Conservation (phyloP, 2,329 filamentous ascomycete species). For the Alternaria brassicae region DNA sequence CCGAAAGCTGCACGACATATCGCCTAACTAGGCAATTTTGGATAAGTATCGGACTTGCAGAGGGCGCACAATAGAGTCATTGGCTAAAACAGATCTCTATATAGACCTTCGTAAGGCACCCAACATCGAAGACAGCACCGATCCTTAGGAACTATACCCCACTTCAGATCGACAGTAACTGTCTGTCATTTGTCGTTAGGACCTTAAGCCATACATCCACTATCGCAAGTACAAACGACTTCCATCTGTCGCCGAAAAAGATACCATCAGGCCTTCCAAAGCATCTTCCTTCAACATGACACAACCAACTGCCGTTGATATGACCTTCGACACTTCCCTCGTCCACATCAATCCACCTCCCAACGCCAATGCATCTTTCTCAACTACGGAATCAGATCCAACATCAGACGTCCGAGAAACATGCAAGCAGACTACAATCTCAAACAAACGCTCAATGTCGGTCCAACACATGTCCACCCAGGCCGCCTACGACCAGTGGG, state of each 20-base stretch:
- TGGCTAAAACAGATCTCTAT: slow-evolving; percentile 26
- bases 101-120: slow-evolving; percentile 22
- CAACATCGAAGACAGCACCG: slow-evolving; percentile 1
- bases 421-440: slow-evolving; percentile 15
- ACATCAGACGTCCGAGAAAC: slow-evolving; percentile 30
- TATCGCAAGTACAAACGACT: neutral
- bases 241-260: neutral
- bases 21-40: slow-evolving; percentile 29
- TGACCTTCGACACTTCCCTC: slow-evolving; percentile 51
- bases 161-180: neutral
- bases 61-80: slow-evolving; percentile 24
- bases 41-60: slow-evolving; percentile 23
- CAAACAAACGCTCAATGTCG: slow-evolving; percentile 17
- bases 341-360: slow-evolving; percentile 38
- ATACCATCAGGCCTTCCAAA: neutral
- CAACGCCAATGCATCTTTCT: slow-evolving; percentile 41
- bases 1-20: slow-evolving; percentile 37
- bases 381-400: slow-evolving; percentile 46
- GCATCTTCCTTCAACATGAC: slow-evolving; percentile 37
- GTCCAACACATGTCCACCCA: slow-evolving; percentile 50
- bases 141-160: slow-evolving; percentile 16
- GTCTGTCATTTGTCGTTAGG: neutral
- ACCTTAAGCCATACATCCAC: neutral
- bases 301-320: slow-evolving; percentile 44
- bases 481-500: slow-evolving; percentile 60